Conservation (phyloP, 2,329 filamentous ascomycete species). For the Hypoxylon sp. region DNA sequence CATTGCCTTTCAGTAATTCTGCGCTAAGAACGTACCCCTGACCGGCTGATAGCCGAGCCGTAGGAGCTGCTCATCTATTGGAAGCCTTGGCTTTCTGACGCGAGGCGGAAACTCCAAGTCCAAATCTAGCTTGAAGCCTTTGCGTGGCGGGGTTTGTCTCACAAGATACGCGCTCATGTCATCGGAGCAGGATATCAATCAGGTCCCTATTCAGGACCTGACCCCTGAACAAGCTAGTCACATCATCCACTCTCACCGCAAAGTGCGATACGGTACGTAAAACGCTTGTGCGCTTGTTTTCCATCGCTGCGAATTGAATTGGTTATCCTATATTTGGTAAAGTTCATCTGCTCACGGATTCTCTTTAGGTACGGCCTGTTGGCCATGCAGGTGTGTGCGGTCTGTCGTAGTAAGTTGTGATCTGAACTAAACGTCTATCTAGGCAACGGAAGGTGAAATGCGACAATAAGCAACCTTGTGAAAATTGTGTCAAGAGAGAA, state of each 20-base stretch:
- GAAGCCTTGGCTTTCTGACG: constrained; percentile 37
- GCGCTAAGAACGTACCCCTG: constrained; percentile 38
- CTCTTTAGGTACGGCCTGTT: constrained; percentile 71
- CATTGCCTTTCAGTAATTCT: constrained; percentile 28
- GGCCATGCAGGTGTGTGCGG: constrained; percentile 66
- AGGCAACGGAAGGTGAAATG: constrained; percentile 78
- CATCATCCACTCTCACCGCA: constrained; percentile 78
- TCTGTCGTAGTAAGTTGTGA: constrained; percentile 2
- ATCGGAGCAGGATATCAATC: constrained; percentile 54
- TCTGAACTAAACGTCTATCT: constrained; percentile 37
- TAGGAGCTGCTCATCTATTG: constrained; percentile 33
- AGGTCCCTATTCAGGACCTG: constrained; percentile 67
- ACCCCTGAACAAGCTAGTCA: constrained; percentile 76
- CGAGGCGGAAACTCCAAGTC: constrained; percentile 29
- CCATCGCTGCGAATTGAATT: constrained; percentile 3
- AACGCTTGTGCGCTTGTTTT: constrained; percentile 3
- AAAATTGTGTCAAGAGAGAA: constrained; percentile 77
- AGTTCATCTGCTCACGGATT: constrained; percentile 41
- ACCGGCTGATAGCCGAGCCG: constrained; percentile 26
- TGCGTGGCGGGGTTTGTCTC: constrained; percentile 35
- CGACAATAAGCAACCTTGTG: constrained; percentile 77
- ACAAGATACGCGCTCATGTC: constrained; percentile 49
- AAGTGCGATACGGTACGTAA: constrained; percentile 76
- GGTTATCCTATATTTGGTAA: not conserved
- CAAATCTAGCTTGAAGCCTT: constrained; percentile 21